A percentile compares a stretch with the other conserved stretches of the same genome.
phyloP scores from a whole-genome alignment of 108 stramenopile genomes.

The Cyclostephanos invisitatus region DNA sequence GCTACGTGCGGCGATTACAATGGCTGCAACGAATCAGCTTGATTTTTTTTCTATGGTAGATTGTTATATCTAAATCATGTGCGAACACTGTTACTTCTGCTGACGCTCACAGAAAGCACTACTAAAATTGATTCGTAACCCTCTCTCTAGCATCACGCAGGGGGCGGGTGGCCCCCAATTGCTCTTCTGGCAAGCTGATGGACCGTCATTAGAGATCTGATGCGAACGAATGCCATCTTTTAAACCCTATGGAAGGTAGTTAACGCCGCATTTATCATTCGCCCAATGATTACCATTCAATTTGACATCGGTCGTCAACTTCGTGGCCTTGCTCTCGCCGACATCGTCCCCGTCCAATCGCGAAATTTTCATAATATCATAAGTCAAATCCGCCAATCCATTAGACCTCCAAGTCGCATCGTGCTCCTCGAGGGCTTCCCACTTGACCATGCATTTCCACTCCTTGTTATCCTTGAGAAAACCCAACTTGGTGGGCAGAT shows the following conservation, averaged over 20 bases:
- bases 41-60: background rate
- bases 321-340: conserved; percentile 60
- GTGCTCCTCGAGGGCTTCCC: conserved; percentile 96
- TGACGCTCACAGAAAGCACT: too few species aligned
- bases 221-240: background rate
- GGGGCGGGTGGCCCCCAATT: too few species aligned
- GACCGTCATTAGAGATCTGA: too few species aligned
- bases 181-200: too few species aligned
- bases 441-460: conserved; percentile 98
- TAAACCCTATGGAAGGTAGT: conserved; percentile 35
- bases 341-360: conserved; percentile 55
- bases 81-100: too few species aligned
- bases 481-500: conserved; percentile 66
- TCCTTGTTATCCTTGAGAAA: conserved; percentile 77
- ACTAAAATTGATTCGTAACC: too few species aligned
- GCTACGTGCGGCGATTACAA: conserved; percentile 40
- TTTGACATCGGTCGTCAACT: conserved; percentile 89
- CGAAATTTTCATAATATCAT: conserved; percentile 62
- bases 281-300: conserved; percentile 94
- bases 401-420: conserved; percentile 85
- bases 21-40: conserved; percentile 19
- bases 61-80: too few species aligned
- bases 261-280: conserved; percentile 82
- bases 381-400: conserved; percentile 87
- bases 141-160: too few species aligned